A percentile compares a stretch with the other conserved stretches of the same genome.
phyloP scores from a whole-genome alignment of 2,329 filamentous ascomycete genomes.

The Penicillium thymicola region DNA sequence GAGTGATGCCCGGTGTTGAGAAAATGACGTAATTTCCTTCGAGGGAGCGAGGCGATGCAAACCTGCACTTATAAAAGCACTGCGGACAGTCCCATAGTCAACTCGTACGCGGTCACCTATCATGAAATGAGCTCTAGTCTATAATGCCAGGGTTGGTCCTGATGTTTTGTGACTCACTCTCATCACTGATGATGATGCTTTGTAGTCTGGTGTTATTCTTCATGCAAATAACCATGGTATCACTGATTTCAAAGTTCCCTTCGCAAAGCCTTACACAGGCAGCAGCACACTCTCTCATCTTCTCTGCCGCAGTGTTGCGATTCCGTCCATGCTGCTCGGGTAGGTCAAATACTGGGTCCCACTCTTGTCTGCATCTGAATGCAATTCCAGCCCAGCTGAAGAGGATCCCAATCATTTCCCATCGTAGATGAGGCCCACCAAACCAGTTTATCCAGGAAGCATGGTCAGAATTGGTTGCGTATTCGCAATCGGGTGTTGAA shows the following conservation, averaged over 20 bases:
- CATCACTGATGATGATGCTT: neutral
- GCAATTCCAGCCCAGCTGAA: slow-evolving; percentile 1
- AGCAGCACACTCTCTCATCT: slow-evolving; percentile 1
- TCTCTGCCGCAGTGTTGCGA: neutral
- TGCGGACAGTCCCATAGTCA: neutral
- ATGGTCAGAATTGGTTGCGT: neutral
- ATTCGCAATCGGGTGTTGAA: neutral
- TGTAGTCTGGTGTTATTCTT: slow-evolving; percentile 1
- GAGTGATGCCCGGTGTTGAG: neutral
- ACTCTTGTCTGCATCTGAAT: slow-evolving; percentile 1
- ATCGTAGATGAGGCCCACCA: neutral
- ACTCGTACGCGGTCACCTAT: neutral
- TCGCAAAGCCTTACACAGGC: neutral
- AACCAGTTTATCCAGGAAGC: neutral
- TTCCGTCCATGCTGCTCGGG: neutral
- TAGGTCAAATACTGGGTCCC: neutral
- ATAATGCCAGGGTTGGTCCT: too few species aligned
- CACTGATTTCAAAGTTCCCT: neutral
- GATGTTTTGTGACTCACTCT: neutral
- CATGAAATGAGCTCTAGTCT: neutral
- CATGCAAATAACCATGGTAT: slow-evolving; percentile 2
- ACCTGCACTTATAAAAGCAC: neutral
- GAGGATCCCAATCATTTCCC: neutral
- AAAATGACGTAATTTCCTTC: neutral
- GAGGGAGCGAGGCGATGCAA: neutral